These are phyloP conservation scores for Agaricus bisporus DNA, from an alignment of 768 basidiomycete genomes.

Conservation along the genomic window DNA sequence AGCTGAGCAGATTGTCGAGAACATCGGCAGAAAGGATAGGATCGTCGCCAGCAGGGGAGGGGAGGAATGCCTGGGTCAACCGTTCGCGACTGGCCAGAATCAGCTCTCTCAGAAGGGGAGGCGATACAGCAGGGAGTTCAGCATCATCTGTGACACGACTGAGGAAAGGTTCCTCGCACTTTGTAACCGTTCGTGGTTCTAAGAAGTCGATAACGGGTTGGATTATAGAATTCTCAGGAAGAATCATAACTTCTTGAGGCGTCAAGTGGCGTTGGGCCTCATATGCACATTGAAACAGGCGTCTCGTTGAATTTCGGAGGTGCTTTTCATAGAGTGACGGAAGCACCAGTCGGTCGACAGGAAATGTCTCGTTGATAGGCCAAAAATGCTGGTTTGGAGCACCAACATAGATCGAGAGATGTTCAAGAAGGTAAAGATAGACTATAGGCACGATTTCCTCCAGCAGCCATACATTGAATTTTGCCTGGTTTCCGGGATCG, in stretches of 20 bases:
- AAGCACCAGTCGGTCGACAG: not conserved
- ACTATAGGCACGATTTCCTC: slow-evolving; percentile 26
- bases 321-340: slow-evolving; percentile 2
- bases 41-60: not conserved
- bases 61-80: not conserved
- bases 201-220: not conserved
- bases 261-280: not conserved
- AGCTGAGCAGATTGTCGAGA: slow-evolving; percentile 17
- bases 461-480: slow-evolving; percentile 39
- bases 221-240: not conserved
- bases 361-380: not conserved
- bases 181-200: not conserved
- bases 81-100: not conserved
- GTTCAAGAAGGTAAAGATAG: slow-evolving; percentile 34
- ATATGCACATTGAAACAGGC: slow-evolving; percentile 3
- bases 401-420: not conserved
- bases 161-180: slow-evolving; percentile 4
- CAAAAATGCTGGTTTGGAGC: slow-evolving; percentile 8
- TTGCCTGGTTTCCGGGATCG: slow-evolving; percentile 20
- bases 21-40: not conserved
- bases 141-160: slow-evolving; percentile 6
- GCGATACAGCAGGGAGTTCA: not conserved
- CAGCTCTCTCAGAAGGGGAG: not conserved
- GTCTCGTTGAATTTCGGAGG: not conserved
- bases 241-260: not conserved